Evolutionary conservation across 371 early-diverging fungal species (phyloP), one percentile per base, ranked within the genome.

Genomic region (Rhizomucor miehei): DNA sequence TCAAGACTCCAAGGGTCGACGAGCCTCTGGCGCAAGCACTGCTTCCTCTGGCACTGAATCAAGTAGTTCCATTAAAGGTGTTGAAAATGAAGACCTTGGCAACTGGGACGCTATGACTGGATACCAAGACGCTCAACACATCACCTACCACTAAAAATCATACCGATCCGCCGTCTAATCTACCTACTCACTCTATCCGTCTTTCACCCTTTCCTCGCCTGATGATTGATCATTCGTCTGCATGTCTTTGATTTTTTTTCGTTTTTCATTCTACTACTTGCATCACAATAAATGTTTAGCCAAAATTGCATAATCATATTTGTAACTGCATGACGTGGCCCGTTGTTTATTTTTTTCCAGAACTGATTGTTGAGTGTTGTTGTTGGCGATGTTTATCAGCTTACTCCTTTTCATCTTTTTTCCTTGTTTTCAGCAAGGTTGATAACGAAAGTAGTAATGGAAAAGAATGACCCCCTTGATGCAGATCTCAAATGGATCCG

Each of bases 391-490:
- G 24, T 61, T 19, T 52, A 20, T 51, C 47, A 39, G 45, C 21
- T 38, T 52, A 6, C 41, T 49, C 24, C 39, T 52, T 47, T 48
- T 43, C 41, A 52, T 19, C 41, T 41, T 41, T 11, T 41, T 19
- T 19, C 41, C 11, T 41, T n/a, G n/a, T n/a, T 19, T 41, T 12
- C 41, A 6, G 14, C 41, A 41, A 4, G 16, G 0, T 38, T 37
- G 20, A 38, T 52, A 24, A 37, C 9, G 43, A 41, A 39, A 54
- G 44, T 19, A 44, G 36, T 16, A 38, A 16, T 46, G 4, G 19
- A 5, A 4, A 9, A 19, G 20, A 46, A 86, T 52, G 90, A 92
- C 62, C 88, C 91, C 11, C 65, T 93, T 24, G 83, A 84, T 12
- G 75, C 80, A 5, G 78, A 81, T 63, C 61, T 71, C 48, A 70